These are phyloP conservation scores for Gyromitra esculenta DNA, from an alignment of 2,329 filamentous ascomycete genomes.

Conservation along the genomic window DNA sequence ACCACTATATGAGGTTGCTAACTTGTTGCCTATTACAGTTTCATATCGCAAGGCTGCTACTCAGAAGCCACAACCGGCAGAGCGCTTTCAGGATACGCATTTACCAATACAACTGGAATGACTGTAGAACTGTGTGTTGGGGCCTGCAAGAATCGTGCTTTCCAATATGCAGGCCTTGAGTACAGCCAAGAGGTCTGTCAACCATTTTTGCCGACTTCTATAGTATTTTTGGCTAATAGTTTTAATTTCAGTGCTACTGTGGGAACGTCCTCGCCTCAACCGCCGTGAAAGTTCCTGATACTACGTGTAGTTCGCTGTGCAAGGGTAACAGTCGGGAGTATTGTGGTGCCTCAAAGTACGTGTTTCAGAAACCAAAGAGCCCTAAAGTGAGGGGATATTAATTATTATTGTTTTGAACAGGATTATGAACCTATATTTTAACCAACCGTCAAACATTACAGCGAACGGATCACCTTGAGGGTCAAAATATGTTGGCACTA, in stretches of 20 bases:
- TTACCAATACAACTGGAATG: conserved; percentile 45
- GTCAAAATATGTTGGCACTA: conserved; percentile 2
- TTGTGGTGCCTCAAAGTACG: conserved; percentile 36
- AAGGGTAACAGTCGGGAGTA: conserved; percentile 35
- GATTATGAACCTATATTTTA: conserved; percentile 43
- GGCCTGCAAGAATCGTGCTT: conserved; percentile 29
- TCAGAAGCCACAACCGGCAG: conserved; percentile 40
- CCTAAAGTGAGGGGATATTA: neutral
- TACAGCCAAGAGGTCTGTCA: conserved; percentile 38
- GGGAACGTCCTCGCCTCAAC: conserved; percentile 32
- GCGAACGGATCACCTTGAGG: conserved; percentile 10
- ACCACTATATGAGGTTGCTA: neutral
- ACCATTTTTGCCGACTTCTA: neutral
- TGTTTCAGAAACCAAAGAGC: neutral
- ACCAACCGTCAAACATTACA: conserved; percentile 42
- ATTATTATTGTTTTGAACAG: conserved; percentile 9
- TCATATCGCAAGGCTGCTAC: conserved; percentile 49
- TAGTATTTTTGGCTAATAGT: conserved; percentile 3
- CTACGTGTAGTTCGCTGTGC: conserved; percentile 26
- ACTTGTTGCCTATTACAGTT: conserved; percentile 8
- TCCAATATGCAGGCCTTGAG: conserved; percentile 42
- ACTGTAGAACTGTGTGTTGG: conserved; percentile 41
- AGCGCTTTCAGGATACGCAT: conserved; percentile 40
- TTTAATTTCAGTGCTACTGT: conserved; percentile 36
- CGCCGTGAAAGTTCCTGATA: conserved; percentile 5